A percentile compares a stretch with the other conserved stretches of the same genome.
These are phyloP conservation scores for Herpetospermum pedunculosum DNA, from an alignment of 306 rosid genomes.

Conservation along the genomic window DNA sequence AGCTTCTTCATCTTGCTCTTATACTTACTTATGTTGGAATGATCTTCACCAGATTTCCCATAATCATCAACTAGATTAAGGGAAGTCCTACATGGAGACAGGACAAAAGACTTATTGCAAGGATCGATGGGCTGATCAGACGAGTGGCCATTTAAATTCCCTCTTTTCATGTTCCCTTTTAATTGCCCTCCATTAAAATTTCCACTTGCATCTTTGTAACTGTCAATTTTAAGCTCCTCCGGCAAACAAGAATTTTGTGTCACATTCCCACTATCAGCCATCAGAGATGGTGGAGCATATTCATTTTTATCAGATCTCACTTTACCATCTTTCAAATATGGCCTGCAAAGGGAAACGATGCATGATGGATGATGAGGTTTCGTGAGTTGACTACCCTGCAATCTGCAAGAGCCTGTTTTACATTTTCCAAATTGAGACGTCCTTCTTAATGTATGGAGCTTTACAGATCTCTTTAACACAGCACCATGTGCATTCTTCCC, in stretches of 20 bases:
- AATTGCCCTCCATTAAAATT: constrained; percentile 11
- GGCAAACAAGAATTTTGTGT: constrained; percentile 10
- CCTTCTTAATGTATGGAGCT: constrained; percentile 21
- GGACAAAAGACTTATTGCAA: constrained; percentile 27
- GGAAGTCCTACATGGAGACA: constrained; percentile 31
- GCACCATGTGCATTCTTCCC: constrained; percentile 9
- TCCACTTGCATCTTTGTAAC: constrained; percentile 5
- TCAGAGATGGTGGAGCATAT: constrained; percentile 21
- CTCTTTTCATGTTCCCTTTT: constrained; percentile 10
- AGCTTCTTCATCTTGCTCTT: constrained; percentile 24
- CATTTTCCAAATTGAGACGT: constrained; percentile 23
- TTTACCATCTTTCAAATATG: background rate
- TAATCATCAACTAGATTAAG: constrained; percentile 15
- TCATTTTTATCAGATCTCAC: constrained; percentile 14
- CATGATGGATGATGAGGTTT: constrained; percentile 17
- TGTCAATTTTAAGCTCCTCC: constrained; percentile 8
- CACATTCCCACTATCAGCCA: constrained; percentile 2
- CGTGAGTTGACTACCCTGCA: constrained; percentile 10
- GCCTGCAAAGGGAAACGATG: constrained; percentile 21
- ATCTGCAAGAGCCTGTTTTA: constrained; percentile 9
- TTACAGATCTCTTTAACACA: constrained; percentile 21
- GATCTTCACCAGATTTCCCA: constrained; percentile 23
- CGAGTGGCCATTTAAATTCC: constrained; percentile 13
- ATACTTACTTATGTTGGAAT: constrained; percentile 11
- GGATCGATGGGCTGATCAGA: constrained; percentile 7